Evolutionary conservation across 371 early-diverging fungal species (phyloP).

Genomic region (Blastocladiella emersonii): DNA sequence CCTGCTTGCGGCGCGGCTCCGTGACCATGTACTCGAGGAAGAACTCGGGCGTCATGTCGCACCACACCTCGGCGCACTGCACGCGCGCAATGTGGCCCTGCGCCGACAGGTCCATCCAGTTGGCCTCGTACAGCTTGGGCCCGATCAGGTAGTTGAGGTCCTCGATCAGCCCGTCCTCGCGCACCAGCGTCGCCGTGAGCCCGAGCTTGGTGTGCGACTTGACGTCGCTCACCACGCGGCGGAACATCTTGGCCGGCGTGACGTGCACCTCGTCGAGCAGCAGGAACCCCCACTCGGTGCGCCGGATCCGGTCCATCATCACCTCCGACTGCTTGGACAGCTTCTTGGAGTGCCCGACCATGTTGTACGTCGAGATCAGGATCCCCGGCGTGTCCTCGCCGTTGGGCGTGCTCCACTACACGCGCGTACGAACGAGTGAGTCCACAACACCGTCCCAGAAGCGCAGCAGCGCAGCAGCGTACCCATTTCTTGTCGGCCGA

Average conservation of each 20-base stretch:
- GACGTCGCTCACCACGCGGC: constrained; percentile 88
- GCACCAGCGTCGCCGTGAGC: constrained; percentile 96
- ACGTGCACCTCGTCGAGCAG: constrained; percentile 99
- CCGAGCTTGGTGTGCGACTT: constrained; percentile 97
- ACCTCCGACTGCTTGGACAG: constrained; percentile 91
- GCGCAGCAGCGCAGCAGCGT: constrained; percentile 1
- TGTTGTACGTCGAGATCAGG: constrained; percentile 95
- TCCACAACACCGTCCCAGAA: neutral
- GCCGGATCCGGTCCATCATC: constrained; percentile 89
- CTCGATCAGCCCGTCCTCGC: constrained; percentile 99
- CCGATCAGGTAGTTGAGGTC: constrained; percentile 99
- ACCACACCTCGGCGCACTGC: constrained; percentile 99
- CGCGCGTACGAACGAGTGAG: neutral
- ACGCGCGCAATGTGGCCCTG: constrained; percentile 98
- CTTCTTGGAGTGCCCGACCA: constrained; percentile 93
- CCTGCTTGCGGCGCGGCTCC: constrained; percentile 56
- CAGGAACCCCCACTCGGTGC: constrained; percentile 97
- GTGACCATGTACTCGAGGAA: constrained; percentile 86
- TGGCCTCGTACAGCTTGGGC: constrained; percentile 99
- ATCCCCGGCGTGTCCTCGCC: constrained; percentile 81
- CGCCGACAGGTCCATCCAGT: constrained; percentile 98
- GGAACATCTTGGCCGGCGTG: constrained; percentile 98
- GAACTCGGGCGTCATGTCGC: constrained; percentile 96
- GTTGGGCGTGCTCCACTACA: constrained; percentile 9
- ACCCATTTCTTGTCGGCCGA: constrained; percentile 87